Evolutionary conservation across 768 basidiomycete species (phyloP), one percentile per base, ranked within the genome.

Genomic region (Sutorius australiensis): DNA sequence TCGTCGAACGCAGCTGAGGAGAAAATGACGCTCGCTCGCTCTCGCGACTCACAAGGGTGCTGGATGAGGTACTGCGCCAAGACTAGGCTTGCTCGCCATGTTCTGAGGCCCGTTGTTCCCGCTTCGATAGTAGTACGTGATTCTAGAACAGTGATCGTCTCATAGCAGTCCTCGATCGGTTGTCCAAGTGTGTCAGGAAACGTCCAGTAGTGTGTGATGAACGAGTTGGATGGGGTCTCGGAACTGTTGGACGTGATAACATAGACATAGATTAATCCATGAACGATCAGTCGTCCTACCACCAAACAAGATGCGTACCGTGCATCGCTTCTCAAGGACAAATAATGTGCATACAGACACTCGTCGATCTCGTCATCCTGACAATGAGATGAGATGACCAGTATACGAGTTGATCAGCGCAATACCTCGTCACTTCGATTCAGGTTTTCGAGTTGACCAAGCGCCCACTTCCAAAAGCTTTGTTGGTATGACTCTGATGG

Each of bases 31-130:
- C 12, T 38, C 11, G 6, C 5, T 39, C 10, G 6, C 19, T 10
- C 33, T 31, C 46, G 43, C 31, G 12, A 61, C 65, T 58, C 68
- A 87, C 89, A 77, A 66, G 82, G 72, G 61, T 86, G 73, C 9
- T 60, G 54, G 17, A 81, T 76, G 21, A 92, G 71, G 60, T 82
- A 84, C 44, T 84, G 77, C 0, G 82, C 81, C 17, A 92, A 72
- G 30, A 79, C 71, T 40, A 86, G 78, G 58, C 87, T 85, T 6
- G 90, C 87, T 28, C 77, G 73, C 90, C 90, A 92, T 7, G 89
- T 92, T 49, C 86, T 77, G 44, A 92, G 68, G 12, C 90, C 89
- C 1, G 89, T 92, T 0, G 88, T 92, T 0, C 90, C 89, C 38
- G 74, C 73, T 65, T 91, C 88, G 28, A 91, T 83, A 3, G 77